A percentile compares a stretch with the other conserved stretches of the same genome.
These are phyloP conservation scores for Mucor saturninus DNA, from an alignment of 371 early-diverging fungal genomes.

Conservation along the genomic window DNA sequence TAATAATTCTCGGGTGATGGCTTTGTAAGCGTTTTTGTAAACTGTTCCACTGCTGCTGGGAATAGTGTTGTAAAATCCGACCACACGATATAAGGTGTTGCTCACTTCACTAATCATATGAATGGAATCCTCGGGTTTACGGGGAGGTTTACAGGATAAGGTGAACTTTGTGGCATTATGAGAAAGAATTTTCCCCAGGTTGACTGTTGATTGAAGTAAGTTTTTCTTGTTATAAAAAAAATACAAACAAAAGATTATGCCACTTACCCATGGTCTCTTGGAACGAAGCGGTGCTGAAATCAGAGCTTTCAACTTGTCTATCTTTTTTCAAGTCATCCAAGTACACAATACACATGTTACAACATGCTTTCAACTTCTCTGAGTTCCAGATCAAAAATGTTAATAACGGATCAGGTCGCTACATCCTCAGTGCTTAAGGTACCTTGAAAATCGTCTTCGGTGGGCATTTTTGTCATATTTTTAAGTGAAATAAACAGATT, in stretches of 20 bases:
- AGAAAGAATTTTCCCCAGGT: conserved; percentile 42
- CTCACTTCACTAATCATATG: conserved; percentile 46
- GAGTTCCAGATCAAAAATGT: neutral
- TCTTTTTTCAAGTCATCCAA: conserved; percentile 36
- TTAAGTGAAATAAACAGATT: neutral
- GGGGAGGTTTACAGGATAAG: conserved; percentile 56
- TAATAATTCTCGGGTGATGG: conserved; percentile 26
- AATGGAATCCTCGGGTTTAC: conserved; percentile 41
- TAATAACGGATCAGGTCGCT: neutral
- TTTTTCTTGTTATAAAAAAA: neutral
- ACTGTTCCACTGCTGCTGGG: conserved; percentile 29
- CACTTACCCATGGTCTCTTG: conserved; percentile 38
- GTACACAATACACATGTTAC: conserved; percentile 38
- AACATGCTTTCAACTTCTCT: conserved; percentile 46
- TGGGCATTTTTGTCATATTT: neutral
- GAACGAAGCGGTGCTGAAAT: conserved; percentile 35
- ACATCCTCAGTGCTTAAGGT: neutral
- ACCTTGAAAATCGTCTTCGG: conserved; percentile 17
- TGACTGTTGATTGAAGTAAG: conserved; percentile 15
- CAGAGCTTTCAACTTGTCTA: conserved; percentile 20
- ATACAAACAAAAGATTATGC: neutral
- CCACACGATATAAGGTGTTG: conserved; percentile 43
- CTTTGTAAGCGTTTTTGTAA: conserved; percentile 30
- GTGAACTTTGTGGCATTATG: conserved; percentile 55
- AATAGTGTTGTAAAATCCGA: conserved; percentile 48